Base-by-base conservation (phyloP, 2,329 filamentous ascomycete species). In the Lojkania enalia region DNA sequence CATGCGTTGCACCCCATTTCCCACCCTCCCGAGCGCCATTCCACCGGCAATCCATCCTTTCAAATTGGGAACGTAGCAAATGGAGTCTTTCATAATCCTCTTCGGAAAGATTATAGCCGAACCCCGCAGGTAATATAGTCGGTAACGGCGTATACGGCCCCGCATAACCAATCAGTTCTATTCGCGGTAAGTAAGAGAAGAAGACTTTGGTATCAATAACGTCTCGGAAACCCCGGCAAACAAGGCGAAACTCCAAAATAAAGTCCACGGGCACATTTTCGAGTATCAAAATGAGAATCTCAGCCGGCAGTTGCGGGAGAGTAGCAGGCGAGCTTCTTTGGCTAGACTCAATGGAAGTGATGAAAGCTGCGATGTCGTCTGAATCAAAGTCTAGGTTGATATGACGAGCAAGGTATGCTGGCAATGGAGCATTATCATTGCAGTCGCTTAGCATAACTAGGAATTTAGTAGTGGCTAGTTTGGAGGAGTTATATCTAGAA, bases 171-270 rank as follows among this genome's bases (percentile, higher is more conserved):
- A 64, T 42, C 12, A 68, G 15, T 31, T 58, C 46, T 0, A 54
- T 52, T 13, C 61, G 44, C 7, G 37, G 52, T 5, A 68, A 23
- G 32, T 55, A 55, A 2, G 55, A 48, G 36, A 57, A 65, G 13
- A 63, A 13, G 1, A 66, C 46, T 2, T 50, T 55, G 1, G 61
- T 59, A 29, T 66, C 65, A n/a, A 69, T 62, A 6, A 52, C 58
- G 48, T 69, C 59, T 6, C 58, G 54, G 35, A 67, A 63, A 7
- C 57, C 59, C 9, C 58, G 57, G 30, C 61, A 69, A 2, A 69
- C 57, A 1, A 58, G 35, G 2, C 65, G 57, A 55, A 60, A 65
- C 19, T 57, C 51, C 5, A 67, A 52, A 1, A 65, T 19, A 39
- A 64, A 43, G 7, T 57, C 56, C 1, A 63, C 39, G 7, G 62